phyloP scores from a whole-genome alignment of 495 filamentous ascomycete genomes.

The Penicillium diatomitis region DNA sequence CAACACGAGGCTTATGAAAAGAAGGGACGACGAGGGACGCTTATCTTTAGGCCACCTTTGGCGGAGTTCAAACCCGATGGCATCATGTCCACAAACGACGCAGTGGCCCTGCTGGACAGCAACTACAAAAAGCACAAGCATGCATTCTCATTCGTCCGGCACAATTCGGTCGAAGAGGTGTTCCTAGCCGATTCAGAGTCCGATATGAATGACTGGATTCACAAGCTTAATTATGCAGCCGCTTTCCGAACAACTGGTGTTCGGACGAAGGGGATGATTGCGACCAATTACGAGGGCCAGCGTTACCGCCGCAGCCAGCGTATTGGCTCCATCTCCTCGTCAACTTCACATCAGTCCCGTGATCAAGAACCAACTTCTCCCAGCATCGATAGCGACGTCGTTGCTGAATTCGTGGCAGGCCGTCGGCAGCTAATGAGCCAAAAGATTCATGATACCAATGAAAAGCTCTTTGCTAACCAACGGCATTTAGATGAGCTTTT shows the following conservation, averaged over 20 bases:
- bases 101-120: constrained; percentile 77
- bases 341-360: constrained; percentile 16
- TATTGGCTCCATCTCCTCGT: constrained; percentile 46
- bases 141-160: constrained; percentile 84
- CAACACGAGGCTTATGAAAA: constrained; percentile 76
- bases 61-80: constrained; percentile 88
- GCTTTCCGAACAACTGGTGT: constrained; percentile 91
- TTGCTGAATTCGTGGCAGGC: constrained; percentile 71
- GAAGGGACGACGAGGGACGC: constrained; percentile 40
- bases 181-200: constrained; percentile 80
- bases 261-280: constrained; percentile 77
- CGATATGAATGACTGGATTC: constrained; percentile 96
- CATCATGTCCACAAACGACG: constrained; percentile 83
- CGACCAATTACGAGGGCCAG: constrained; percentile 77
- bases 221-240: constrained; percentile 91
- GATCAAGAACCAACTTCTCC: constrained; percentile 35
- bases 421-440: constrained; percentile 71
- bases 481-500: constrained; percentile 73
- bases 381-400: constrained; percentile 69
- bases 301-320: constrained; percentile 59
- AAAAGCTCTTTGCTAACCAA: constrained; percentile 62
- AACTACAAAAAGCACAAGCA: constrained; percentile 95
- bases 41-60: constrained; percentile 82
- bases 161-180: constrained; percentile 80
- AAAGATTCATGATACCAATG: constrained; percentile 76